Base-by-base conservation (phyloP, 768 basidiomycete species). In the Leccinum incarnatum region DNA sequence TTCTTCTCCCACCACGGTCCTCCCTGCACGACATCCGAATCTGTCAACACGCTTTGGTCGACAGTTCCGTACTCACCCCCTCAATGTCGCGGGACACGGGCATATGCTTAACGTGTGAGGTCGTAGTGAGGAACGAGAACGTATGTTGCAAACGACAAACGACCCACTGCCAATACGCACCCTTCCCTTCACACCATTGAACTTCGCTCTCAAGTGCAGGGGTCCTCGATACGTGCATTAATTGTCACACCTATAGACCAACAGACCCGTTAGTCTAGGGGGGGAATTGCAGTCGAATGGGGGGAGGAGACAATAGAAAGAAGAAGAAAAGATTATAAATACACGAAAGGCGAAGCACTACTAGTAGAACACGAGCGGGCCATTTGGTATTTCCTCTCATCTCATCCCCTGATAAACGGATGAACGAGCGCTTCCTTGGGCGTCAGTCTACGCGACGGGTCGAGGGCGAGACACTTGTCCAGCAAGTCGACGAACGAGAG, bases 401-500 rank as follows among this genome's bases (percentile, higher is more conserved):
- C 17, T 69, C 63, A 80, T 55, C 84, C 83, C 53, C 89, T 79
- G 56, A 98, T 85, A 74, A 96, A 98, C 0, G 92, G 85, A 74
- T 98, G 95, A 9, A 81, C 74, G 42, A 98, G 79, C 4, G 93
- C 95, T 68, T 98, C 96, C 67, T 88, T 86, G 2, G 95, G 95
- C n/a, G 86, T 86, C 32, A 97, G 84, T 67, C 96, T 77, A 70
- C 93, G 85, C 45, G 84, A 80, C 2, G 95, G 91, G 70, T 98
- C 96, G 15, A 99, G 80, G 21, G 84, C 78, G 27, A 97, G 79
- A 71, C 95, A 96, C 75, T 89, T 95, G 68, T 98, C 95, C 57
- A 99, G 73, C 48, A 98, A 73, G 71, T 98, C 95, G 51, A 96
- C 82, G 67, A 99, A 97, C 5, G 86, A 83, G 23, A 79, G 69